Conservation (phyloP, 495 filamentous ascomycete genomes). For the Schizothecium vesticola region DNA sequence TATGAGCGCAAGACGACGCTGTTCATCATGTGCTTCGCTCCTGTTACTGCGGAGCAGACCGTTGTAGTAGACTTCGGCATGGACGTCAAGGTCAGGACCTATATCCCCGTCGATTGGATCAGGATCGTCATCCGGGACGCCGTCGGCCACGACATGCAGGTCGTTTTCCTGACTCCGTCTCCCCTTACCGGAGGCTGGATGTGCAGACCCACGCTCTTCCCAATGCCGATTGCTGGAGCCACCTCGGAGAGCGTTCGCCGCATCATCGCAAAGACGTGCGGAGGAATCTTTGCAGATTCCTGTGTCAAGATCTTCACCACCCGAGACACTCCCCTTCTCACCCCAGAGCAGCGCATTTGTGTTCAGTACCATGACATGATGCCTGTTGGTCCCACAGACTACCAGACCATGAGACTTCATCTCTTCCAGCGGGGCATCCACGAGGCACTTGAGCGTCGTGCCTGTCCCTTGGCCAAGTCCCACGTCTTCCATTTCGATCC, state of each 20-base stretch:
- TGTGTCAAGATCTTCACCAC: conserved; percentile 20
- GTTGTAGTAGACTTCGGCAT: conserved; percentile 24
- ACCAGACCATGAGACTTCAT: conserved; percentile 16
- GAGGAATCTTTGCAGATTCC: conserved; percentile 19
- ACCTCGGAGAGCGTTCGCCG: background rate
- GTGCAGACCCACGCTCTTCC: conserved; percentile 20
- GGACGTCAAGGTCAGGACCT: background rate
- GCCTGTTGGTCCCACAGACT: conserved; percentile 14
- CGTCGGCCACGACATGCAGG: conserved; percentile 16
- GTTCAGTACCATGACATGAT: conserved; percentile 22
- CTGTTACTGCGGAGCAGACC: conserved; percentile 32
- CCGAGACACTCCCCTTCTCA: conserved; percentile 18
- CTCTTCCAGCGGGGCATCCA: conserved; percentile 21
- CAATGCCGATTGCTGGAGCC: background rate
- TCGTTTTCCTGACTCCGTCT: conserved; percentile 21
- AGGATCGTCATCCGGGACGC: conserved; percentile 12
- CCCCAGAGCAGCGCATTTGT: conserved; percentile 18
- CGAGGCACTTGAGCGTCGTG: conserved; percentile 15
- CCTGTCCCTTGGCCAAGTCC: conserved; percentile 5
- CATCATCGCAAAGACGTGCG: conserved; percentile 19
- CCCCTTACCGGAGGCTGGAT: conserved; percentile 26
- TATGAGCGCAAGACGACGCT: conserved; percentile 13
- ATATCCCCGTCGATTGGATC: conserved; percentile 14
- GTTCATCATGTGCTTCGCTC: conserved; percentile 31
- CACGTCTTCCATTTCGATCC: conserved; percentile 11